These are phyloP conservation scores for Trichoderma citrinoviride DNA, from an alignment of 2,329 filamentous ascomycete genomes.

Conservation along the genomic window DNA sequence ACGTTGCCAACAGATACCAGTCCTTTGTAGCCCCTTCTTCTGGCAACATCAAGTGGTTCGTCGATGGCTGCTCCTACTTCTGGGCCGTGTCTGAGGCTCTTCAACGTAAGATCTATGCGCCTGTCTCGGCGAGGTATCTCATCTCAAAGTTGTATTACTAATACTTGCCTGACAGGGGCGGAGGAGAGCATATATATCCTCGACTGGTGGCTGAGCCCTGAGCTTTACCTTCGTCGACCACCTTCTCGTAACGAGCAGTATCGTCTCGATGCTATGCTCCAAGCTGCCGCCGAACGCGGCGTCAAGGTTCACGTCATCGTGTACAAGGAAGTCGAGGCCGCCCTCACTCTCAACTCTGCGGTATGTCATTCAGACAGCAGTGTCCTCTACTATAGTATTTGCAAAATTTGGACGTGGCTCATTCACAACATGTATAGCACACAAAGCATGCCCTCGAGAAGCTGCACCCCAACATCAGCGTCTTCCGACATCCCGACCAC, in stretches of 20 bases:
- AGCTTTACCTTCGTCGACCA: constrained; percentile 81
- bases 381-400: constrained; percentile 24
- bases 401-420: background rate
- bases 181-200: constrained; percentile 78
- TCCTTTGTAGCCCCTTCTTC: constrained; percentile 72
- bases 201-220: constrained; percentile 88
- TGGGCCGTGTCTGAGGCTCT: constrained; percentile 79
- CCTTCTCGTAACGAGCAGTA: constrained; percentile 80
- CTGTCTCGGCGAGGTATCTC: background rate
- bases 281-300: constrained; percentile 77
- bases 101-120: constrained; percentile 49
- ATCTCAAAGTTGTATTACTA: background rate
- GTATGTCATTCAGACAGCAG: constrained; percentile 37
- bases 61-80: constrained; percentile 81
- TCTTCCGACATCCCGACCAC: constrained; percentile 91
- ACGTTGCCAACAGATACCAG: constrained; percentile 53
- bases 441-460: constrained; percentile 76
- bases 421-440: constrained; percentile 47
- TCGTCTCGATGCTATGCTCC: constrained; percentile 77
- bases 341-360: constrained; percentile 59
- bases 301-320: constrained; percentile 84
- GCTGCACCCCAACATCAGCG: constrained; percentile 78
- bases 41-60: constrained; percentile 82
- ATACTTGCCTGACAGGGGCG: constrained; percentile 50
- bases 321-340: constrained; percentile 86